These are phyloP conservation scores for Hyaloscypha finlandica DNA, from an alignment of 495 filamentous ascomycete species.

Conservation along the genomic window DNA sequence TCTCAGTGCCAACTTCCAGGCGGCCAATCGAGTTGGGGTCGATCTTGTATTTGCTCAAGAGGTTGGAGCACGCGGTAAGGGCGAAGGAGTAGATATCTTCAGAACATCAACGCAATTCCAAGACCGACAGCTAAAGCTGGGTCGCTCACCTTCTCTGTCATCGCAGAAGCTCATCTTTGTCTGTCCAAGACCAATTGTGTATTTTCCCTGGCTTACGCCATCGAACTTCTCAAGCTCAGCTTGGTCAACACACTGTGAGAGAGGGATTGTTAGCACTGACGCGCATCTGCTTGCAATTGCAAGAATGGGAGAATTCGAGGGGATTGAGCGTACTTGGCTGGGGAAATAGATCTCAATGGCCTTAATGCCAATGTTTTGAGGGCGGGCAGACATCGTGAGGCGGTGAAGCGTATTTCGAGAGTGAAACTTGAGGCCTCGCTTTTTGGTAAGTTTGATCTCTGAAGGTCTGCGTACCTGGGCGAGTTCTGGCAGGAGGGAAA, in stretches of 20 bases:
- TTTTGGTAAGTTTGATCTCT: background rate
- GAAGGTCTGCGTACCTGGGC: background rate
- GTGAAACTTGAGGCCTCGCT: background rate
- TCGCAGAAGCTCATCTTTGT: slow-evolving; percentile 99
- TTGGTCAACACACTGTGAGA: slow-evolving; percentile 89
- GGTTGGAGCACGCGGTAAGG: slow-evolving; percentile 84
- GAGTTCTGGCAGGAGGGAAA: background rate
- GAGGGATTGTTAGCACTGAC: slow-evolving; percentile 23
- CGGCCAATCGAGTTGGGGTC: slow-evolving; percentile 88
- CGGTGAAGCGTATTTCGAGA: slow-evolving; percentile 6
- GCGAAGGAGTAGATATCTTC: slow-evolving; percentile 97
- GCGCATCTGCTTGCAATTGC: background rate
- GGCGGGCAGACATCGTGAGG: slow-evolving; percentile 70
- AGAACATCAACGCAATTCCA: slow-evolving; percentile 5
- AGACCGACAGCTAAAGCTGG: slow-evolving; percentile 34
- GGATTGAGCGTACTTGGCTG: slow-evolving; percentile 70
- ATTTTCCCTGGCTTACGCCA: slow-evolving; percentile 91
- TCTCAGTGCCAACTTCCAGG: slow-evolving; percentile 98
- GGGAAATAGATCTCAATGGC: slow-evolving; percentile 99
- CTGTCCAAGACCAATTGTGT: slow-evolving; percentile 99
- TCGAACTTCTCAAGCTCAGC: slow-evolving; percentile 96
- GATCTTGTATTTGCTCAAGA: slow-evolving; percentile 91
- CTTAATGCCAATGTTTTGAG: slow-evolving; percentile 98
- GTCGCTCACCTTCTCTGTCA: slow-evolving; percentile 81
- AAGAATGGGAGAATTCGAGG: background rate